phyloP scores from a whole-genome alignment of 352 stramenopile genomes.

The Phytophthora brassicae region DNA sequence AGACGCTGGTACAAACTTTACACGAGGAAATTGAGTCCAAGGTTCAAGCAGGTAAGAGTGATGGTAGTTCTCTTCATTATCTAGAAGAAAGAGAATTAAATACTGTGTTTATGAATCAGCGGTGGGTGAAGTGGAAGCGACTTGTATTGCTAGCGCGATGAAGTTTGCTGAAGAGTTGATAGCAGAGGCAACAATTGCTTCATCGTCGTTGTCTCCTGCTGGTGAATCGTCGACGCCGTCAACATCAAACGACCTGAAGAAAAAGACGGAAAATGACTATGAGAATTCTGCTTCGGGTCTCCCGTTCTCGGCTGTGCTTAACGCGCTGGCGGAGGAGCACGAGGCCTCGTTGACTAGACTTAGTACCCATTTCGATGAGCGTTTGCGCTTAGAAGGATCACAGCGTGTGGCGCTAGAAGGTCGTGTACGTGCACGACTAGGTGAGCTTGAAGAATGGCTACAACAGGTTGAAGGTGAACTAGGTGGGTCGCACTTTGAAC shows the following conservation, averaged over 20 bases:
- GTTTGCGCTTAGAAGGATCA: slow-evolving; percentile 58
- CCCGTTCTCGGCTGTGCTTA: slow-evolving; percentile 53
- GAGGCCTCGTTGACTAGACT: slow-evolving; percentile 66
- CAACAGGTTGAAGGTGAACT: slow-evolving; percentile 78
- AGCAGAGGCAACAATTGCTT: slow-evolving; percentile 5
- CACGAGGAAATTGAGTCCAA: slow-evolving; percentile 74
- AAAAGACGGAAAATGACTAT: slow-evolving; percentile 3
- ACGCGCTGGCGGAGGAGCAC: slow-evolving; percentile 63
- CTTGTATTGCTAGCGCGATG: slow-evolving; percentile 15
- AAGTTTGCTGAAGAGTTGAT: slow-evolving; percentile 20
- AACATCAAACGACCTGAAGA: slow-evolving; percentile 10
- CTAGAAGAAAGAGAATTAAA: too few species aligned
- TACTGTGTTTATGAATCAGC: slow-evolving; percentile 5
- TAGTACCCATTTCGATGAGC: slow-evolving; percentile 72
- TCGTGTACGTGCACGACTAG: slow-evolving; percentile 51
- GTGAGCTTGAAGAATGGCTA: slow-evolving; percentile 77
- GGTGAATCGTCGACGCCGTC: slow-evolving; percentile 22
- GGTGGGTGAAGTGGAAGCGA: slow-evolving; percentile 18
- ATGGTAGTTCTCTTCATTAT: neutral
- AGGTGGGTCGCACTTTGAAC: slow-evolving; percentile 43
- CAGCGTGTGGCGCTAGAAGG: slow-evolving; percentile 65
- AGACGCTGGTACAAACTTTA: slow-evolving; percentile 71
- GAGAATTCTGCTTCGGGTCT: slow-evolving; percentile 23
- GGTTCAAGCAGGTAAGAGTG: slow-evolving; percentile 40
- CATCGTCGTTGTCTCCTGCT: slow-evolving; percentile 15